These are phyloP conservation scores for Roridomyces roridus DNA, from an alignment of 768 basidiomycete species.

Conservation along the genomic window DNA sequence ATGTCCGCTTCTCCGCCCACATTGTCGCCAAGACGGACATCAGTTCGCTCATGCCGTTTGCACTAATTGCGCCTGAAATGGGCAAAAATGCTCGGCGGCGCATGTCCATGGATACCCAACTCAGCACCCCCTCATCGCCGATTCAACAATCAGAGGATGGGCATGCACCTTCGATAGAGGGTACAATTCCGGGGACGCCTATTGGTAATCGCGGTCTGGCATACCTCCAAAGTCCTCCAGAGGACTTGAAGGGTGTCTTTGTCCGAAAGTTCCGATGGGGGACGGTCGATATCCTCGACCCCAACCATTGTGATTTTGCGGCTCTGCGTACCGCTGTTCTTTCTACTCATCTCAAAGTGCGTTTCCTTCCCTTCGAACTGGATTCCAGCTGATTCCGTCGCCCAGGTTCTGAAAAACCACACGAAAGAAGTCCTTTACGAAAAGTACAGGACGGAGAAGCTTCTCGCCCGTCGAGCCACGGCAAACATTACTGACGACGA, in stretches of 20 bases:
- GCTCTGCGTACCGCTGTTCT: slow-evolving; percentile 84
- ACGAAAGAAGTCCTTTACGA: slow-evolving; percentile 94
- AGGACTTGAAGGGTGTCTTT: slow-evolving; percentile 77
- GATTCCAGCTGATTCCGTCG: background rate
- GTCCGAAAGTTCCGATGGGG: slow-evolving; percentile 88
- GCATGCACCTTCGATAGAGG: slow-evolving; percentile 35
- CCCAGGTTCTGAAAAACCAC: slow-evolving; percentile 77
- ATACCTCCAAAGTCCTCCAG: slow-evolving; percentile 63
- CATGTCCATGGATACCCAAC: slow-evolving; percentile 35
- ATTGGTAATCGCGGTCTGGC: slow-evolving; percentile 42
- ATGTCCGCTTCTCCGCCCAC: slow-evolving; percentile 78
- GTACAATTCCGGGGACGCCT: slow-evolving; percentile 41
- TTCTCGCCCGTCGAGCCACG: slow-evolving; percentile 85
- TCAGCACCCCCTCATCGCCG: slow-evolving; percentile 37
- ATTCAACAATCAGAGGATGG: slow-evolving; percentile 53
- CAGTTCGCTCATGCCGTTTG: slow-evolving; percentile 71
- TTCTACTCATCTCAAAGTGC: slow-evolving; percentile 85
- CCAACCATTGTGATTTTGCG: slow-evolving; percentile 87
- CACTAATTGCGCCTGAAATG: slow-evolving; percentile 76
- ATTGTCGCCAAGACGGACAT: slow-evolving; percentile 68
- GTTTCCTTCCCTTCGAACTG: slow-evolving; percentile 23
- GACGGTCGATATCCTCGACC: slow-evolving; percentile 83
- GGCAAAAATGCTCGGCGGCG: slow-evolving; percentile 49
- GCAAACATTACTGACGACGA: slow-evolving; percentile 78
- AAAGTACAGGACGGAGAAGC: slow-evolving; percentile 89